Evolutionary conservation across 2,329 filamentous ascomycete genomes (phyloP).

Genomic region (Triangularia verruculosa): DNA sequence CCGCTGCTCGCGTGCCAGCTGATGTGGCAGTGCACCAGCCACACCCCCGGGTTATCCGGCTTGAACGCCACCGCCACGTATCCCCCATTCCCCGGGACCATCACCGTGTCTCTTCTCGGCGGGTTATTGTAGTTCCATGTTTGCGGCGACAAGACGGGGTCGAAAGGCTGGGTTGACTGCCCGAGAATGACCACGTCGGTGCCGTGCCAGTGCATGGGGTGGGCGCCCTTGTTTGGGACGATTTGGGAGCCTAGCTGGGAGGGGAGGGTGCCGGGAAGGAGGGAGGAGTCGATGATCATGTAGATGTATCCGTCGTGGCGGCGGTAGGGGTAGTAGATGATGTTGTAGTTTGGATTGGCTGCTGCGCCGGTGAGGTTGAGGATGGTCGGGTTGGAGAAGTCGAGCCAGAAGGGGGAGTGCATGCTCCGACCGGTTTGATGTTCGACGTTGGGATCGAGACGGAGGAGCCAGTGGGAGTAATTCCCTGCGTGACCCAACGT

Average conservation of each 20-base stretch:
- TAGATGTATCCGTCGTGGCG: slow-evolving; percentile 5
- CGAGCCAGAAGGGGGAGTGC: slow-evolving; percentile 14
- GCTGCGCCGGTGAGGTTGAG: slow-evolving; percentile 5
- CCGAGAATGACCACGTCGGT: slow-evolving; percentile 3
- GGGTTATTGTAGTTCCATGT: slow-evolving; percentile 35
- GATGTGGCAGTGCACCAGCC: slow-evolving; percentile 41
- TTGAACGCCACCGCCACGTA: slow-evolving; percentile 46
- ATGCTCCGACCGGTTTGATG: background rate
- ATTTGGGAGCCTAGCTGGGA: background rate
- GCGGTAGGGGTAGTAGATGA: slow-evolving; percentile 8
- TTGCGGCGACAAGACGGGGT: background rate
- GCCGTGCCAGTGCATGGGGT: slow-evolving; percentile 19
- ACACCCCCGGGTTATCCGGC: slow-evolving; percentile 48
- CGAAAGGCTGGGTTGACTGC: background rate
- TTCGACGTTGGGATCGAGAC: slow-evolving; percentile 8
- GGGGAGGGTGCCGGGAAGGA: background rate
- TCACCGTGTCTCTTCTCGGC: slow-evolving; percentile 43
- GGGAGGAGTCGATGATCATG: slow-evolving; percentile 19
- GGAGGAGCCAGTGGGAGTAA: slow-evolving; percentile 8
- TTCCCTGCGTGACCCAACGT: background rate
- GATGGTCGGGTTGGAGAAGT: slow-evolving; percentile 16
- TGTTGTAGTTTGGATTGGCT: slow-evolving; percentile 1
- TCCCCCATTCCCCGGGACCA: slow-evolving; percentile 38
- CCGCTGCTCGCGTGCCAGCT: slow-evolving; percentile 38
- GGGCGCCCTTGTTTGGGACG: background rate